A percentile compares a stretch with the other conserved stretches of the same genome.
Evolutionary conservation across 2,329 filamentous ascomycete genomes (phyloP).

Genomic region (Alternaria angustiovoidea): DNA sequence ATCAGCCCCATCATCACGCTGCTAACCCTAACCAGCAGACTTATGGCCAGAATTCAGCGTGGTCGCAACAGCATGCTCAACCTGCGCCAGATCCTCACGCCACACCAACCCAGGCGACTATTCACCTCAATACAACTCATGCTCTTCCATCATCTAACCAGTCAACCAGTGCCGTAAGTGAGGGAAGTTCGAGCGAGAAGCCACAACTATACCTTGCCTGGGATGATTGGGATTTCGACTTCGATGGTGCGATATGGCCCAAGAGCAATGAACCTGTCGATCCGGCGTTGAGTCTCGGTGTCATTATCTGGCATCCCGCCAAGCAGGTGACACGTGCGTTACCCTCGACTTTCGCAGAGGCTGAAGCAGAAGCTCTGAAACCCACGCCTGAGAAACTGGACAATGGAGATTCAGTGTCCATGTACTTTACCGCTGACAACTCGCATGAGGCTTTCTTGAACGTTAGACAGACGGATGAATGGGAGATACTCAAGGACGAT

Average conservation of each 20-base stretch:
- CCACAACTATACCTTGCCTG: conserved; percentile 45
- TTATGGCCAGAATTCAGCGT: conserved; percentile 34
- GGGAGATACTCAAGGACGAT: conserved; percentile 60
- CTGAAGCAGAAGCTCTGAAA: conserved; percentile 54
- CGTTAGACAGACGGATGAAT: conserved; percentile 59
- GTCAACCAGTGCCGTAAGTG: conserved; percentile 26
- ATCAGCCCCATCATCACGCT: conserved; percentile 27
- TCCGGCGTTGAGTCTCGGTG: conserved; percentile 55
- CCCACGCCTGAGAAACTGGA: conserved; percentile 46
- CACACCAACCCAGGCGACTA: conserved; percentile 39
- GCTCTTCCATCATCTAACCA: conserved; percentile 16
- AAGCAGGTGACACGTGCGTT: conserved; percentile 54
- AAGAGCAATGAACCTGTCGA: conserved; percentile 56
- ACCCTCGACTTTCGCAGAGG: conserved; percentile 54
- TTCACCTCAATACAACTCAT: conserved; percentile 28
- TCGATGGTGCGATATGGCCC: conserved; percentile 55
- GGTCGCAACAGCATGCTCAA: conserved; percentile 28
- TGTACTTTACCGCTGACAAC: conserved; percentile 57
- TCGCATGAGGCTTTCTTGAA: conserved; percentile 56
- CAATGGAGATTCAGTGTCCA: conserved; percentile 58
- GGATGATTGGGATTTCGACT: conserved; percentile 55
- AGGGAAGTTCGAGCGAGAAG: conserved; percentile 31
- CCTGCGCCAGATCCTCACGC: conserved; percentile 34
- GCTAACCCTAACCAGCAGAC: conserved; percentile 33
- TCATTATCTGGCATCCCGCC: conserved; percentile 57